A percentile compares a stretch with the other conserved stretches of the same genome.
phyloP scores from a whole-genome alignment of 768 basidiomycete species.

The Suillus variegatus region DNA sequence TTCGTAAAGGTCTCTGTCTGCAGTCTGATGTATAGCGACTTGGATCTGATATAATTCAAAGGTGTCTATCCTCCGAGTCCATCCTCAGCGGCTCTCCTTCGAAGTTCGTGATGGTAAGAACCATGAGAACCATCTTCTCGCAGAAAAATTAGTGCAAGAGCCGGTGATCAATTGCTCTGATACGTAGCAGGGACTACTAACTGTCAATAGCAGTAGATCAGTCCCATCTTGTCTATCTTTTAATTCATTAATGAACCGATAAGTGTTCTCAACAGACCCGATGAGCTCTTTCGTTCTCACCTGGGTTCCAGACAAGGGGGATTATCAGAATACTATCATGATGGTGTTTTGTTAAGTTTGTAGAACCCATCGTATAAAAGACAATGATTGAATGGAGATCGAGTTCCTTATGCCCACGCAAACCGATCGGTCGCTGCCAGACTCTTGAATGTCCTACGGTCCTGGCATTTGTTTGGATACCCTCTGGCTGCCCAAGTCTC shows the following conservation, averaged over 20 bases:
- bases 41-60: slow-evolving; percentile 28
- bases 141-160: slow-evolving; percentile 35
- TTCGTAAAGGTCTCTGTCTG: slow-evolving; percentile 23
- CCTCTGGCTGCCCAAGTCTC: neutral
- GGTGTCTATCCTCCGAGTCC: slow-evolving; percentile 6
- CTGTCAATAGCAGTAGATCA: slow-evolving; percentile 38
- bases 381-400: too few species aligned
- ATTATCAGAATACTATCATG: too few species aligned
- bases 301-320: slow-evolving; percentile 7
- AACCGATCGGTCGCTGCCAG: too few species aligned
- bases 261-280: slow-evolving; percentile 27
- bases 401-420: too few species aligned
- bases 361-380: too few species aligned
- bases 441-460: too few species aligned
- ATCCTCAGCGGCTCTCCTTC: slow-evolving; percentile 23
- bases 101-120: slow-evolving; percentile 32
- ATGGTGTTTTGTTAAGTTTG: too few species aligned
- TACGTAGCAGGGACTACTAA: slow-evolving; percentile 25
- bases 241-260: slow-evolving; percentile 31
- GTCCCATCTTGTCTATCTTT: slow-evolving; percentile 30
- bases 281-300: slow-evolving; percentile 10
- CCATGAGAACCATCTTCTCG: slow-evolving; percentile 28
- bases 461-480: neutral
- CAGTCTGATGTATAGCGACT: slow-evolving; percentile 11
- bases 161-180: too few species aligned